Evolutionary conservation across 1,284 basidiomycete species (phyloP).

Genomic region (Ceratobasidium sp.): DNA sequence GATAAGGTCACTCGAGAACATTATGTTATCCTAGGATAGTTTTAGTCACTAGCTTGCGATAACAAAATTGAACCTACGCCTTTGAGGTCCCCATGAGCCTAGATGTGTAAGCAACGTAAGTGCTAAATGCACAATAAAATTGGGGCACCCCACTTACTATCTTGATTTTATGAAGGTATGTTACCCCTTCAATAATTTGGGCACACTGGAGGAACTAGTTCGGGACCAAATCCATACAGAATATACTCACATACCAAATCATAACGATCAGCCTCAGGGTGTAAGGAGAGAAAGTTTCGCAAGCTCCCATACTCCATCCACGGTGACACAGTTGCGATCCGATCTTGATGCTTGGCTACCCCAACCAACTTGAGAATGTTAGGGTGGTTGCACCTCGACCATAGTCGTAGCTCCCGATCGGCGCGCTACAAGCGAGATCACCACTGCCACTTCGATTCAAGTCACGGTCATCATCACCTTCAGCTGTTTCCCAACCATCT

Average conservation of each 20-base stretch:
- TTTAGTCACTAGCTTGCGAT: too few relatives aligned
- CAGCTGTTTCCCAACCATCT: too few relatives aligned
- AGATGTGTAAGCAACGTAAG: not conserved
- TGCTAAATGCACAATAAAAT: not conserved
- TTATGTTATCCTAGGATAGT: not conserved
- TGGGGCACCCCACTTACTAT: not conserved
- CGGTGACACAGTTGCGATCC: constrained; percentile 11
- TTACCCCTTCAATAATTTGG: not conserved
- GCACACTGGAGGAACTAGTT: not conserved
- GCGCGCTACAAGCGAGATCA: too few relatives aligned
- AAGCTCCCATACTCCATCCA: constrained; percentile 8
- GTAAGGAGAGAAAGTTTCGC: not conserved
- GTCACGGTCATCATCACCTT: too few relatives aligned
- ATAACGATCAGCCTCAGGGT: not conserved
- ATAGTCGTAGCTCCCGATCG: constrained; percentile 15
- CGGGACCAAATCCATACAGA: not conserved
- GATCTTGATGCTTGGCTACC: not conserved
- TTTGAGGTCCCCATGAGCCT: constrained; percentile 26
- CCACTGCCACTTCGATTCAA: too few relatives aligned
- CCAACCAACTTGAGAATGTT: constrained; percentile 7
- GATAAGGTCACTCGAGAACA: not conserved
- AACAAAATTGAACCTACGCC: not conserved
- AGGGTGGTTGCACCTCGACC: constrained; percentile 15
- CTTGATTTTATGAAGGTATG: not conserved
- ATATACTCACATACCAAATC: not conserved